phyloP scores from a whole-genome alignment of 2,329 filamentous ascomycete genomes.

The Alternaria panax region DNA sequence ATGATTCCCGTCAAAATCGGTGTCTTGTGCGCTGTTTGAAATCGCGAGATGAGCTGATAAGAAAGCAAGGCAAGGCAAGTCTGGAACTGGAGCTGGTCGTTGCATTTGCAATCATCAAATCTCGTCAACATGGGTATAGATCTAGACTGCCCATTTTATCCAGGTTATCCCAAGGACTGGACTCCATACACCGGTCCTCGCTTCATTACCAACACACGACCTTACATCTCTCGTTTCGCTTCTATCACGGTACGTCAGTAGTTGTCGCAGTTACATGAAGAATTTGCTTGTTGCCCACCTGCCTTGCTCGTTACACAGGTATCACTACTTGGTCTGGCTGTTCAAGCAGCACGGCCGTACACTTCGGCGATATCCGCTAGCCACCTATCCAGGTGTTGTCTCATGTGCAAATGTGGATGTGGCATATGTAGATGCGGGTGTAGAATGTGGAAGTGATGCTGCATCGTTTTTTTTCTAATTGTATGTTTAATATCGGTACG shows the following conservation, averaged over 20 bases:
- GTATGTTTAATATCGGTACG: neutral
- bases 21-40: slow-evolving; percentile 4
- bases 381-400: slow-evolving; percentile 10
- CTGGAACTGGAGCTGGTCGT: neutral
- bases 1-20: neutral
- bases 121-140: neutral
- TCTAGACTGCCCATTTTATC: neutral
- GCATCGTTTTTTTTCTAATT: neutral
- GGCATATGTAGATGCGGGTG: neutral
- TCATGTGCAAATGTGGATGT: neutral
- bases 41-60: neutral
- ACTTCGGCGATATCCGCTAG: slow-evolving; percentile 12
- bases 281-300: neutral
- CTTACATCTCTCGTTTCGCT: neutral
- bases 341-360: slow-evolving; percentile 7
- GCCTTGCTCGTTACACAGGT: neutral
- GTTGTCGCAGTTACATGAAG: neutral
- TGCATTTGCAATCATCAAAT: neutral
- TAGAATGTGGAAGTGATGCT: neutral
- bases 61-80: neutral
- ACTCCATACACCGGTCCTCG: neutral
- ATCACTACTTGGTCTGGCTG: neutral
- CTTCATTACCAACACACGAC: neutral
- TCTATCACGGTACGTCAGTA: neutral
- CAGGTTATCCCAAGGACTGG: neutral